Conservation (phyloP, 306 rosid species). For the Corylus avellana region DNA sequence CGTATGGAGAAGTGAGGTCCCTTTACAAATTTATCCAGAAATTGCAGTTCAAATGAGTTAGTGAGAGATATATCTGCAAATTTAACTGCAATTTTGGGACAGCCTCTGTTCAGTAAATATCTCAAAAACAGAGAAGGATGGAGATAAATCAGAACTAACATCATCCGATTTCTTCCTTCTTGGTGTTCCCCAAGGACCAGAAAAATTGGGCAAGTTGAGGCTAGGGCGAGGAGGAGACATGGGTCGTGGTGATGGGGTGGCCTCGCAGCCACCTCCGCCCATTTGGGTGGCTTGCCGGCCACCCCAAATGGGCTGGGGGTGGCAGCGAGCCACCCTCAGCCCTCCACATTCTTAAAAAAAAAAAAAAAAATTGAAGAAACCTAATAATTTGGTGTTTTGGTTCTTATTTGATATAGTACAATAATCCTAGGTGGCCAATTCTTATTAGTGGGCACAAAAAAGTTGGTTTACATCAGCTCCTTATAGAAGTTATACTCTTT, state of each 20-base stretch:
- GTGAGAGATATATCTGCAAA: not conserved
- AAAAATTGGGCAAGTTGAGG: slow-evolving; percentile 93
- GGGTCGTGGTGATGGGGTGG: no score
- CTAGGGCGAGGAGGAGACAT: not conserved
- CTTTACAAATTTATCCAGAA: slow-evolving; percentile 48
- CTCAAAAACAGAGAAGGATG: not conserved
- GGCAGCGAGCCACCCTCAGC: no score
- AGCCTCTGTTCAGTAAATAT: not conserved
- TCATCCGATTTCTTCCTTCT: slow-evolving; percentile 56
- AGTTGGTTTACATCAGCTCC: not conserved
- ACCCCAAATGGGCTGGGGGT: no score
- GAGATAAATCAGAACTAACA: slow-evolving; percentile 45
- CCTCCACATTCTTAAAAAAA: no score
- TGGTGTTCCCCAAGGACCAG: slow-evolving; percentile 97
- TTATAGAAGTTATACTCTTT: no score
- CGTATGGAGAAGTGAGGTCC: slow-evolving; percentile 75
- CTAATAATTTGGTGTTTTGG: no score
- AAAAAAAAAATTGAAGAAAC: no score
- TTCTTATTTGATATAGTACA: no score
- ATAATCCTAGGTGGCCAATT: no score
- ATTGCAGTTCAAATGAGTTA: not conserved
- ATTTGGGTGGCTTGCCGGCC: no score
- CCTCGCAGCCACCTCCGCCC: no score
- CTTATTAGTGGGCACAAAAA: no score
- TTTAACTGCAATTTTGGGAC: not conserved